Evolutionary conservation across 495 filamentous ascomycete genomes (phyloP).

Genomic region (Cenococcum geophilum): DNA sequence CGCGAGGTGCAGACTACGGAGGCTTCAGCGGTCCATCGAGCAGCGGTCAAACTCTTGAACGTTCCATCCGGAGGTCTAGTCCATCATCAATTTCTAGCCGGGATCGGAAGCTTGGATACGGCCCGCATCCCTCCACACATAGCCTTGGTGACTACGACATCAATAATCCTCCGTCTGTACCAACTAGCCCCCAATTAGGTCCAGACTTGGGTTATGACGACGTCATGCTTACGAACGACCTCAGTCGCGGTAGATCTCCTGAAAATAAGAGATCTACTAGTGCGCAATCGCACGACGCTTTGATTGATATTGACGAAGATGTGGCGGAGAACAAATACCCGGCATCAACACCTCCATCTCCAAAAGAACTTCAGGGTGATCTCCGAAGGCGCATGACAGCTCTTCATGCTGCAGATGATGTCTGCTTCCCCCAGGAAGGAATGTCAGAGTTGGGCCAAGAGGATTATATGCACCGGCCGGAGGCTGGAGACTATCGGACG

Average conservation of each 20-base stretch:
- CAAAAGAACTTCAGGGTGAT: constrained; percentile 41
- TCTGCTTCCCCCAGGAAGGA: constrained; percentile 81
- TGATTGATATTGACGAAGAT: constrained; percentile 55
- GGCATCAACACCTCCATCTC: constrained; percentile 32
- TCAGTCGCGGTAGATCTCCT: constrained; percentile 40
- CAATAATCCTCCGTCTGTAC: constrained; percentile 95
- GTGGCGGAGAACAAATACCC: constrained; percentile 16
- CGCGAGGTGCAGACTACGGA: constrained; percentile 19
- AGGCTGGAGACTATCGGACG: constrained; percentile 37
- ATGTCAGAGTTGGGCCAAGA: constrained; percentile 77
- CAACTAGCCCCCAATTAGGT: constrained; percentile 61
- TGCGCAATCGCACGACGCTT: constrained; percentile 42
- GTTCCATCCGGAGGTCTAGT: constrained; percentile 13
- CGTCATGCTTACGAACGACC: constrained; percentile 61
- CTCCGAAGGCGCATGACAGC: constrained; percentile 49
- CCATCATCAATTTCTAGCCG: constrained; percentile 19
- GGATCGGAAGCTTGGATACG: constrained; percentile 21
- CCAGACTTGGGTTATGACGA: constrained; percentile 67
- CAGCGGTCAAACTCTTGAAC: constrained; percentile 9
- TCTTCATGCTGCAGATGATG: constrained; percentile 69
- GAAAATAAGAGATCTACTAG: constrained; percentile 32
- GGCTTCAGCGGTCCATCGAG: constrained; percentile 22
- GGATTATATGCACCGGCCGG: constrained; percentile 46
- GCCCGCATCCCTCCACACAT: constrained; percentile 8
- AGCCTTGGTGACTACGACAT: constrained; percentile 60